These are phyloP conservation scores for Hericium erinaceus DNA, from an alignment of 768 basidiomycete genomes.

Conservation along the genomic window DNA sequence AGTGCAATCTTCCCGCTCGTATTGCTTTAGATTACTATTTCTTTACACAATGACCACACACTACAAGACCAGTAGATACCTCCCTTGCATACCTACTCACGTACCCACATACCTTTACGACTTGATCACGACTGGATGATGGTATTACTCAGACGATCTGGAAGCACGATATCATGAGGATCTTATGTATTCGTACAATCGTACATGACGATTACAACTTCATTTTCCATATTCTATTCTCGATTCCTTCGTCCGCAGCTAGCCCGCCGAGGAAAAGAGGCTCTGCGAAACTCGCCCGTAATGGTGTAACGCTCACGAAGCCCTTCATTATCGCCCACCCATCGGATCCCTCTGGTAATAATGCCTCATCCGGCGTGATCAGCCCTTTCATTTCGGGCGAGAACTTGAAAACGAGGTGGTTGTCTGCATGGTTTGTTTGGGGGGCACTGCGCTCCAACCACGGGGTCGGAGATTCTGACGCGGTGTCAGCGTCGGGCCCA, in stretches of 20 bases:
- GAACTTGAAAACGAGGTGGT: constrained; percentile 60
- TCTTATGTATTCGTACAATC: too few species aligned
- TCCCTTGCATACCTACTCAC: too few species aligned
- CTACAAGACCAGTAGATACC: too few species aligned
- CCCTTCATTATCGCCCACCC: constrained; percentile 70
- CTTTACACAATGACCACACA: too few species aligned
- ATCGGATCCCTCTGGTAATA: constrained; percentile 72
- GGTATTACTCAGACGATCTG: too few species aligned
- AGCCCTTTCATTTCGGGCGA: constrained; percentile 62
- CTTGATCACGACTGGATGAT: too few species aligned
- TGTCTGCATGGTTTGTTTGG: background rate
- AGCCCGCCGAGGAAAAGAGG: constrained; percentile 24
- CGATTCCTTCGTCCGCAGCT: constrained; percentile 21
- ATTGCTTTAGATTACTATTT: too few species aligned
- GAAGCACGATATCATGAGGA: too few species aligned
- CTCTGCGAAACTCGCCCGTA: constrained; percentile 69
- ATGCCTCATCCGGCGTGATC: constrained; percentile 46
- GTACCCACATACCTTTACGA: too few species aligned
- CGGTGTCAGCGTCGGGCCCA: constrained; percentile 31
- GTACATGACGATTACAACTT: constrained; percentile 33
- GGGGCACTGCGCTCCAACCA: background rate
- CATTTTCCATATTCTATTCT: constrained; percentile 44
- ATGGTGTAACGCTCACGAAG: constrained; percentile 67
- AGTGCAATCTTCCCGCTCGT: too few species aligned
- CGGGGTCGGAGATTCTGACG: constrained; percentile 12